Evolutionary conservation across 306 rosid genomes (phyloP).

Genomic region (Fagus crenata): DNA sequence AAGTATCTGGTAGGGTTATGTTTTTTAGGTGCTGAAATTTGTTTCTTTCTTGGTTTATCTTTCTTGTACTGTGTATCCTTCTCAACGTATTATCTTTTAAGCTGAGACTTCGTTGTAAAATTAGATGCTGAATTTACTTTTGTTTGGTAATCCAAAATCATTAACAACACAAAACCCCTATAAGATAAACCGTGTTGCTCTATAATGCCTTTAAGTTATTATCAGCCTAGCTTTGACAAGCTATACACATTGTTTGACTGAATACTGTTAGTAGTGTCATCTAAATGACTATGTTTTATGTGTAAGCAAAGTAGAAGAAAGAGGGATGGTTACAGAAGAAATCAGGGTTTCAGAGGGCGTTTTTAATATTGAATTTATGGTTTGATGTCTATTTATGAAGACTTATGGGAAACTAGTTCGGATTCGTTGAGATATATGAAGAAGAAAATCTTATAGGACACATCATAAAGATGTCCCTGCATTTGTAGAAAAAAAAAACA

Average conservation of each 20-base stretch:
- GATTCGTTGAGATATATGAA: not conserved
- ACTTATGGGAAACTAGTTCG: not conserved
- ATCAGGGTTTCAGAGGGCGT: not conserved
- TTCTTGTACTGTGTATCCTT: not conserved
- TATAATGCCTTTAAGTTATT: not conserved
- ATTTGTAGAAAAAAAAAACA: not conserved
- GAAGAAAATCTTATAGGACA: not conserved
- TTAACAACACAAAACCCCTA: not conserved
- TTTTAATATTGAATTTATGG: not conserved
- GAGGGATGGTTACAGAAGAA: not conserved
- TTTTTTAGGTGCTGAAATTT: conserved; percentile 21
- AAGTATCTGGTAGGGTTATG: conserved; percentile 51
- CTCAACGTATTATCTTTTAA: not conserved
- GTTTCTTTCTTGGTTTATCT: conserved; percentile 11
- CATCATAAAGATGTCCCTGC: not conserved
- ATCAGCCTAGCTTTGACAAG: not conserved
- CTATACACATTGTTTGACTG: not conserved
- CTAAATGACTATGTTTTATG: not conserved
- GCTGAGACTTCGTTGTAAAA: not conserved
- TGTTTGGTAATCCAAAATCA: not conserved
- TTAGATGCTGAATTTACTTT: not conserved
- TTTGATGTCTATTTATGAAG: not conserved
- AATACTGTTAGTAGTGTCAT: not conserved
- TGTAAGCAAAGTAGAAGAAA: not conserved
- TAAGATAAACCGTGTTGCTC: not conserved